Evolutionary conservation across 2,329 filamentous ascomycete genomes (phyloP), one percentile per base, ranked within the genome.

Genomic region (Beauveria brongniartii): DNA sequence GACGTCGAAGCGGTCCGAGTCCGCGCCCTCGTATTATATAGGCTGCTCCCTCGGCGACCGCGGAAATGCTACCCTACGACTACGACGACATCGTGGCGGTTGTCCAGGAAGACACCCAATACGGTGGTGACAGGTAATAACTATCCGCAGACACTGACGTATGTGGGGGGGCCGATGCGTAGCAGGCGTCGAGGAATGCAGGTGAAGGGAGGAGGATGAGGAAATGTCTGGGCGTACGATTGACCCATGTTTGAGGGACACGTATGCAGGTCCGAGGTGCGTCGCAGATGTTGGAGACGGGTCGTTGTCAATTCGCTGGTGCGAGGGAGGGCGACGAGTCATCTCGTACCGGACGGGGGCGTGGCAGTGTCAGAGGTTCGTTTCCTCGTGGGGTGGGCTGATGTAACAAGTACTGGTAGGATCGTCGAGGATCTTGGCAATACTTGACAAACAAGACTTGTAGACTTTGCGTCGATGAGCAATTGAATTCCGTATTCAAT

Each of bases 41-140:
- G 84, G 84, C 8, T 86, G 84, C 66, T 85, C 82, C 0, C 79
- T 81, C 0, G 84, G 85, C 7, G 83, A 84, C 1, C 74, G 77
- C 80, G 0, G 77, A 86, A 64, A 67, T 71, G 16, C 84, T 78
- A 63, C 82, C 84, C 0, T 72, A 78, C 0, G 82, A 85, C 63
- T 86, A 84, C 56, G 81, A 86, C 56, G 82, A 82, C 22, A 76
- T 84, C 24, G 69, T 85, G 1, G 82, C 80, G 2, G 78, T 10
- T 18, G 10, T 20, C 20, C 24, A n/a, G 8, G 7, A n/a, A 24
- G 3, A 28, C 12, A 18, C 8, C 34, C 28, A 34, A 47, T 40
- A 18, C n/a, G 41, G 16, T 40, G 30, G 22, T 41, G 16, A 18
- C 10, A 58, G 55, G 47, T 28, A 28, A 34, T 58, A n/a, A n/a